Percentiles rank a stretch among this genome's conserved stretches.
Evolutionary conservation across 257 asterid species (phyloP).

Genomic region (Lycium barbarum): DNA sequence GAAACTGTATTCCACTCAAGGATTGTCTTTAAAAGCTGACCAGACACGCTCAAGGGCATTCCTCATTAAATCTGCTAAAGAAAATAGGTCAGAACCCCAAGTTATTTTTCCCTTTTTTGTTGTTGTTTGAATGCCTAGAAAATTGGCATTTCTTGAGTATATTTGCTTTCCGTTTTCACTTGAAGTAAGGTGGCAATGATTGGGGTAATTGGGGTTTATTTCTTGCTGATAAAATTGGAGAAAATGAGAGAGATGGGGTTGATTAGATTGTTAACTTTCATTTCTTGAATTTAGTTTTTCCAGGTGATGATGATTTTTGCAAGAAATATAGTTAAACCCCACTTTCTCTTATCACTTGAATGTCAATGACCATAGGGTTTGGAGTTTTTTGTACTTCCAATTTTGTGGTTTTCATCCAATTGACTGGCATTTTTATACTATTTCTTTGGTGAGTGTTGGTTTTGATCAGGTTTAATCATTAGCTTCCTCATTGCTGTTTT

Average conservation of each 20-base stretch:
- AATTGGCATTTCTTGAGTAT: not conserved
- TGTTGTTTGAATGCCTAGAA: not conserved
- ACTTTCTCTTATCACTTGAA: not conserved
- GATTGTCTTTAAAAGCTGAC: conserved; percentile 72
- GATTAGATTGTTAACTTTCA: not conserved
- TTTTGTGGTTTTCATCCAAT: conserved; percentile 13
- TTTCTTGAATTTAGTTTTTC: not conserved
- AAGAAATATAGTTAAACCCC: no score
- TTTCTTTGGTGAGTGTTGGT: not conserved
- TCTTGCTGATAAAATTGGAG: not conserved
- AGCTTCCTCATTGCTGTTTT: not conserved
- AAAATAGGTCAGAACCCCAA: conserved; percentile 46
- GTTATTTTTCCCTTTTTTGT: not conserved
- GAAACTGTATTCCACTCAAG: conserved; percentile 63
- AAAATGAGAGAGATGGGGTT: conserved; percentile 4
- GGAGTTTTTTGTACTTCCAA: not conserved
- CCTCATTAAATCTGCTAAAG: conserved; percentile 41
- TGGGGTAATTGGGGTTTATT: not conserved
- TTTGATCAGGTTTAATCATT: not conserved
- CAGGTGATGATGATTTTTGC: no score
- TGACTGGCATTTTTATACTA: not conserved
- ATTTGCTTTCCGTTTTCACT: not conserved
- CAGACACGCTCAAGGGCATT: conserved; percentile 61
- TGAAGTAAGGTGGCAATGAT: not conserved
- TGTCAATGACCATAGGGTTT: not conserved